Conservation (phyloP, 352 stramenopile genomes). For the Stephanocyclus meneghinianus region DNA sequence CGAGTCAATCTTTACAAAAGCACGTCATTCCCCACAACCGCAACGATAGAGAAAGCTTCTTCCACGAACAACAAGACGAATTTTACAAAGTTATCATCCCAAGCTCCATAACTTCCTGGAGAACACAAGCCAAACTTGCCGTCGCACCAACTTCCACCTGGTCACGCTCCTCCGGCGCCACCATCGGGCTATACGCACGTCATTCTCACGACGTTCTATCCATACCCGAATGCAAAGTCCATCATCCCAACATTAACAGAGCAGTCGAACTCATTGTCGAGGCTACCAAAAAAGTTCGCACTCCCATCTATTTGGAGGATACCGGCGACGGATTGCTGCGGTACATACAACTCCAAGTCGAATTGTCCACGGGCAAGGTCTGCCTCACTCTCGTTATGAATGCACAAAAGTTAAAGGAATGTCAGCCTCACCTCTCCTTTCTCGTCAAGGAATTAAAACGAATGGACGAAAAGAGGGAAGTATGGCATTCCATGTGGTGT, state of each 20-base stretch:
- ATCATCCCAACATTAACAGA: slow-evolving; percentile 84
- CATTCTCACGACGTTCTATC: slow-evolving; percentile 78
- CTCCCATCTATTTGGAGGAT: slow-evolving; percentile 58
- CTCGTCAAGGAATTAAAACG: slow-evolving; percentile 67
- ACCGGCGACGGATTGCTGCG: slow-evolving; percentile 54
- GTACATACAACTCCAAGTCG: slow-evolving; percentile 75
- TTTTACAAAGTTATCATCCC: slow-evolving; percentile 69
- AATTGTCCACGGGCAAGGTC: slow-evolving; percentile 66
- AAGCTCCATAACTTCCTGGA: slow-evolving; percentile 64
- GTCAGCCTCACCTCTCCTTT: slow-evolving; percentile 67
- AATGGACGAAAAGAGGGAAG: slow-evolving; percentile 26
- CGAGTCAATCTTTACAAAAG: slow-evolving; percentile 60
- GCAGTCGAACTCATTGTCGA: slow-evolving; percentile 67
- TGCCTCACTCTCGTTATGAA: slow-evolving; percentile 85
- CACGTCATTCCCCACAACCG: slow-evolving; percentile 18
- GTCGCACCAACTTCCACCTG: slow-evolving; percentile 59
- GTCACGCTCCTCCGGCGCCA: slow-evolving; percentile 60
- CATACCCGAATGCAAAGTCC: slow-evolving; percentile 84
- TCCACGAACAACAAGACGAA: slow-evolving; percentile 28
- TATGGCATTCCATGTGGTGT: slow-evolving; percentile 76
- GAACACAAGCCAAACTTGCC: slow-evolving; percentile 85
- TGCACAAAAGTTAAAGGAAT: slow-evolving; percentile 65
- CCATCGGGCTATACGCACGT: slow-evolving; percentile 81
- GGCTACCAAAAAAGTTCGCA: slow-evolving; percentile 65
- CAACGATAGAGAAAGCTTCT: neutral